Evolutionary conservation across 139 green algal species (phyloP).

Genomic region (Chlorella sorokiniana): DNA sequence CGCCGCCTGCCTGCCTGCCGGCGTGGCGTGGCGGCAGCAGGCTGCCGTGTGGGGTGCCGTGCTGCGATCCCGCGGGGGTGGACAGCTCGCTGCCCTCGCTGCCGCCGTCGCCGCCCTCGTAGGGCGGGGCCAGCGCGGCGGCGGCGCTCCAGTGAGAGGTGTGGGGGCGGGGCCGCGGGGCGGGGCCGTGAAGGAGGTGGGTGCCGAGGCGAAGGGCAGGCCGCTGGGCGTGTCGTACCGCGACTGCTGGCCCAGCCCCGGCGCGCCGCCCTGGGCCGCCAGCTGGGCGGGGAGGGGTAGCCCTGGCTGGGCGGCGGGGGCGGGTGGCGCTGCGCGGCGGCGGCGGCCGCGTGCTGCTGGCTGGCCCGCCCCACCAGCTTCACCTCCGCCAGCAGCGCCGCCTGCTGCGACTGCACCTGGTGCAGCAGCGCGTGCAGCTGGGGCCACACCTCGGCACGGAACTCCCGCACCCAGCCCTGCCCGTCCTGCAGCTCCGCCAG

Average conservation of each 20-base stretch:
- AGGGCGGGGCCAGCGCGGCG: too few relatives aligned
- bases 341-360: neutral
- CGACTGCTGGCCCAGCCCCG: too few relatives aligned
- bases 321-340: neutral
- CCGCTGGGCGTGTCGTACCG: too few relatives aligned
- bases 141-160: too few relatives aligned
- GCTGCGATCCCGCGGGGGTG: neutral
- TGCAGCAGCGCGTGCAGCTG: neutral
- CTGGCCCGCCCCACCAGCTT: neutral
- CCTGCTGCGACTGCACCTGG: neutral
- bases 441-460: neutral
- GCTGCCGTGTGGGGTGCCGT: neutral
- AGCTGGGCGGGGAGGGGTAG: neutral
- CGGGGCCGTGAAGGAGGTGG: too few relatives aligned
- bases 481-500: constrained; percentile 8
- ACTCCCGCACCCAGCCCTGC: neutral
- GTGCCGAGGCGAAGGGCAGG: too few relatives aligned
- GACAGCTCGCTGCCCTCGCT: neutral
- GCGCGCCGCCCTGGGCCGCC: too few relatives aligned
- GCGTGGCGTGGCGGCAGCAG: neutral
- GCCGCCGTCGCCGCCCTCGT: neutral
- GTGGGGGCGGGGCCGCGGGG: too few relatives aligned
- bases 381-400: neutral
- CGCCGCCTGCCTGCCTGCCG: too few relatives aligned
- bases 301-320: neutral